Evolutionary conservation across 2,329 filamentous ascomycete species (phyloP), one percentile per base, ranked within the genome.

Genomic region (Xylariaceae sp.): DNA sequence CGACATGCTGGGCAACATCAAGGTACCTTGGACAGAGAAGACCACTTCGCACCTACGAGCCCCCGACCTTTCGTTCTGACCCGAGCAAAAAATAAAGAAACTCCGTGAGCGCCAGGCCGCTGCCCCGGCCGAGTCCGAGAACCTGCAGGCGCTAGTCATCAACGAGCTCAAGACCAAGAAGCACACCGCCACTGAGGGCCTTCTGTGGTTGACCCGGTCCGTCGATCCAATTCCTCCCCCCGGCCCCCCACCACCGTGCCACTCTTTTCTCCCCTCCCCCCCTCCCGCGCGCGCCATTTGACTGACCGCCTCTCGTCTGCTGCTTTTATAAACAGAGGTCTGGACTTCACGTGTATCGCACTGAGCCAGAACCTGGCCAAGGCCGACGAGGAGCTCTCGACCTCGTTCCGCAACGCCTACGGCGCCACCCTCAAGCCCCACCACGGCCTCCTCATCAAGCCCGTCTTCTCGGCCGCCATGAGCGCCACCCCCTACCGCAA

Each of bases 381-480:
- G 53, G 55, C 75, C 34, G 49, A 58, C 45, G 75, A 87, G 56
- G 88, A 95, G 64, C 83, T 98, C 42, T 72, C 83, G 40, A 72
- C 76, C 47, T 94, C 88, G 30, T 98, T 98, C 81, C 80, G 84
- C 52, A 65, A 68, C 36, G 85, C 89, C 48, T 98, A 98, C 66
- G 75, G 73, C 57, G 70, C 68, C 51, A 95, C 90, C 31, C 82
- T 98, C 52, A 94, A 94, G 69, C 84, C 83, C 17, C 80, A 94
- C 68, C 92, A 98, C 71, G 78, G 72, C 56, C 88, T 94, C 63
- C 51, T 95, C 43, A 68, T 95, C 52, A 94, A 94, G 73, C 87
- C 87, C 40, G 72, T 95, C 56, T 96, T 96, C 74, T 83, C 74
- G 50, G 83, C 88, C 42, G 90, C 90, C 58, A 94, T 98, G 88